Evolutionary conservation across 2,329 filamentous ascomycete species (phyloP), one percentile per base, ranked within the genome.

Genomic region (Cladosporium sp.): DNA sequence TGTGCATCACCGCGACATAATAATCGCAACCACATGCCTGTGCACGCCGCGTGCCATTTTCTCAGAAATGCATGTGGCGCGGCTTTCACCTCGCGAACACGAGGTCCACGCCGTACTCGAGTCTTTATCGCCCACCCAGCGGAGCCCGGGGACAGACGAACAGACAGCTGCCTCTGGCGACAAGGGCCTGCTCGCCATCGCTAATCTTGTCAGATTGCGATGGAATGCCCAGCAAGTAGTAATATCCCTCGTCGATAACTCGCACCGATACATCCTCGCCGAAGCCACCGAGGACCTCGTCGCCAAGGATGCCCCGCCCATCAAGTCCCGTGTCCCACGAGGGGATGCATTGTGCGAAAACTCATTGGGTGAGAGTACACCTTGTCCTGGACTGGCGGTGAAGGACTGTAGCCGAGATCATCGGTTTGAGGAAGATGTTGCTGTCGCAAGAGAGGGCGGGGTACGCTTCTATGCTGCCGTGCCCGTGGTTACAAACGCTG

Each of bases 181-280:
- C 35, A 38, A 38, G 35, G 16, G 13, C n/a, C 35, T 38, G n/a
- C 35, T 61, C 4, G 63, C 67, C 4, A 63, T 67, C 52, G 61
- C 63, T 13, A 67, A 73, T 49, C 62, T 72, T 4, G 65, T 64
- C 7, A 63, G 68, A 49, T 63, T 68, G 52, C 63, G 69, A 8
- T 58, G 72, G 9, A 58, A 67, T 32, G 61, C 63, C 3, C 61
- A 66, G 33, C 63, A 68, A 5, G 64, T 62, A 16, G 63, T 72
- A 56, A 60, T 73, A 45, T 74, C 70, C 54, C 66, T 79, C 7
- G 73, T 79, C 46, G 76, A 77, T 56, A 67, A 70, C 16, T 68
- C 74, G 11, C 68, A 65, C 18, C 75, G 77, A 56, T 77, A 75
- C 53, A 72, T 78, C 28, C 61, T 79, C 11, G 74, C 74, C 18